These are phyloP conservation scores for Annona cherimola DNA, from an alignment of 164 flowering plant species.

Conservation along the genomic window DNA sequence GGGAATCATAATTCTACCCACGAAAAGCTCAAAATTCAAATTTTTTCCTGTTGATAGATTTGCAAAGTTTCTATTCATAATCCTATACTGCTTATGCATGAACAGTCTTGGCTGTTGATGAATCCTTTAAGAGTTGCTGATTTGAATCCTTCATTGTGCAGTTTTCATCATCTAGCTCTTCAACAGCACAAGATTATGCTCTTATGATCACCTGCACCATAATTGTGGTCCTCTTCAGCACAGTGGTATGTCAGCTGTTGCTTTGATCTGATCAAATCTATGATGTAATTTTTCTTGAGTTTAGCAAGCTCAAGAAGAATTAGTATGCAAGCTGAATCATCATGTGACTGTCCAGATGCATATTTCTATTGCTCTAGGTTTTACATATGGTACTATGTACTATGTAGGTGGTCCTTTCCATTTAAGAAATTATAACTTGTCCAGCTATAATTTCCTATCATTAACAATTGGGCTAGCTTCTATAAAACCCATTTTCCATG, in stretches of 20 bases:
- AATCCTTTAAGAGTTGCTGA: not conserved
- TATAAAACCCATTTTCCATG: too few species aligned
- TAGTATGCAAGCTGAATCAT: not conserved
- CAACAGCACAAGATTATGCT: slow-evolving; percentile 26
- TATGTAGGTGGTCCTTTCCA: not conserved
- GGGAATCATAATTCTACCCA: not conserved
- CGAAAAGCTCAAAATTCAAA: not conserved
- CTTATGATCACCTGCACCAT: slow-evolving; percentile 58
- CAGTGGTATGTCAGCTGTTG: slow-evolving; percentile 35
- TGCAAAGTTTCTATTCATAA: too few species aligned
- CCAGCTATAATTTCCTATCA: not conserved
- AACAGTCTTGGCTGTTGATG: not conserved
- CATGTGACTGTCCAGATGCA: not conserved
- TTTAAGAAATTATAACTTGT: not conserved
- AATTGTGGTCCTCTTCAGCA: slow-evolving; percentile 69
- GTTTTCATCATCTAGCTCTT: slow-evolving; percentile 32
- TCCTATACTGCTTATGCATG: not conserved
- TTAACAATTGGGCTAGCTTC: too few species aligned
- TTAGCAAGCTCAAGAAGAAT: not conserved
- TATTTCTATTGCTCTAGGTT: too few species aligned
- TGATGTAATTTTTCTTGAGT: not conserved
- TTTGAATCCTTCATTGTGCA: slow-evolving; percentile 17
- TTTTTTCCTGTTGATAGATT: too few species aligned
- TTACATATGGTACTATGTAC: not conserved
- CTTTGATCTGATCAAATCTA: not conserved